Base-by-base conservation (phyloP, 805 yeast genomes). In the Huiozyma naganishii region DNA sequence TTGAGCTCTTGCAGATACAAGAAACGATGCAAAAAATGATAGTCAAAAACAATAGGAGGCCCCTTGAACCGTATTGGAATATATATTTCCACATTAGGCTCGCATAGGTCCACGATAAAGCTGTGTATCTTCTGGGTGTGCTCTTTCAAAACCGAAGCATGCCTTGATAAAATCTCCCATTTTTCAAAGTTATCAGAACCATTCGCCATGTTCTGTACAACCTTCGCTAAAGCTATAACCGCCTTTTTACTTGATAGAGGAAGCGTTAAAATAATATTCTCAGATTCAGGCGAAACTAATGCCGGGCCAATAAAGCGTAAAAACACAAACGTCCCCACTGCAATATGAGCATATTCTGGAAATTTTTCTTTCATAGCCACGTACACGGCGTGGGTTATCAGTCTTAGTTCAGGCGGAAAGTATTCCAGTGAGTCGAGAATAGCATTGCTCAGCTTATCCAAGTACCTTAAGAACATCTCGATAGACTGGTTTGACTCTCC, bases 261-360 rank as follows among this genome's bases (percentile, higher is more conserved):
- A 11, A 74, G 52, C 57, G 70, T 51, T 11, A 57, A 58, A 28
- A 61, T 55, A 35, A 66, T 55, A 37, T 55, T 55, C 47, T 69
- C 68, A 8, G 64, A 45, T 45, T 85, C 94, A 0, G 96, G 95
- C n/a, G 85, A 77, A n/a, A 88, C 87, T 50, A 88, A 79, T 0
- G 94, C 94, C 10, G 97, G 96, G 57, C 92, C 83, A 48, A 81
- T 70, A 48, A 81, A 77, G 45, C 94, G 66, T 50, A 89, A 68
- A 54, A 89, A 88, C 45, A 88, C 68, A 57, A 83, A 89, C 0
- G 95, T 86, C 0, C 95, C 95, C 29, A 87, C 80, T 0, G 92
- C 83, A 27, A 78, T 69, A 27, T 73, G 67, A 36, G 81, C 71
- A 36, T 80, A 80, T 33, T 74, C 78, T 0, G 82, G 83, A 51